Conservation (phyloP, 208 protist species). For the Trichomonas tenax region DNA sequence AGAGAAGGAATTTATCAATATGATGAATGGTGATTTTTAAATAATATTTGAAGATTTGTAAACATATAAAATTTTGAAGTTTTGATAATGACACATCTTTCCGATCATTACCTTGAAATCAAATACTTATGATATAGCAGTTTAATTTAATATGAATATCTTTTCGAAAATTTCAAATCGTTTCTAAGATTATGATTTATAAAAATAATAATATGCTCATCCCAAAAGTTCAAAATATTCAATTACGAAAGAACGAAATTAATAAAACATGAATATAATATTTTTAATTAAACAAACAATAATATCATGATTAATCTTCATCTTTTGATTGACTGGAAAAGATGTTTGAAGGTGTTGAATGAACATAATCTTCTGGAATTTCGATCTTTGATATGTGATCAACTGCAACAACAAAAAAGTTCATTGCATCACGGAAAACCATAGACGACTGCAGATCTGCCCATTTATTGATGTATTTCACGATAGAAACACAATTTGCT, state of each 20-base stretch:
- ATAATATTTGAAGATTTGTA: background rate
- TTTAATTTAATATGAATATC: too few species aligned
- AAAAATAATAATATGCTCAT: too few species aligned
- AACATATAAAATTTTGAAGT: background rate
- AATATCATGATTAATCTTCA: background rate
- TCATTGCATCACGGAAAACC: background rate
- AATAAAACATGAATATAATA: background rate
- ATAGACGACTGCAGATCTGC: background rate
- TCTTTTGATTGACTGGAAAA: background rate
- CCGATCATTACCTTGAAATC: too few species aligned
- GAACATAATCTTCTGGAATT: background rate
- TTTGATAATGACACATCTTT: too few species aligned
- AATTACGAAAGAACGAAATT: too few species aligned
- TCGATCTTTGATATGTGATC: background rate
- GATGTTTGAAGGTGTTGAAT: background rate
- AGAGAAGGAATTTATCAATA: background rate
- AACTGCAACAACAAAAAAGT: background rate
- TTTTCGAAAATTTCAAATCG: too few species aligned
- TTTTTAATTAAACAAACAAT: background rate
- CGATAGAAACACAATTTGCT: background rate
- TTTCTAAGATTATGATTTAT: too few species aligned
- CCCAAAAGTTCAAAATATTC: too few species aligned
- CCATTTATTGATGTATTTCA: background rate
- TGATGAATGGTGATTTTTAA: conserved; percentile 8
- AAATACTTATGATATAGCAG: too few species aligned